Percentiles rank a stretch among this genome's conserved stretches.
Evolutionary conservation across 192 early-diverging fungal genomes (phyloP).

Genomic region (Coemansia sp.): DNA sequence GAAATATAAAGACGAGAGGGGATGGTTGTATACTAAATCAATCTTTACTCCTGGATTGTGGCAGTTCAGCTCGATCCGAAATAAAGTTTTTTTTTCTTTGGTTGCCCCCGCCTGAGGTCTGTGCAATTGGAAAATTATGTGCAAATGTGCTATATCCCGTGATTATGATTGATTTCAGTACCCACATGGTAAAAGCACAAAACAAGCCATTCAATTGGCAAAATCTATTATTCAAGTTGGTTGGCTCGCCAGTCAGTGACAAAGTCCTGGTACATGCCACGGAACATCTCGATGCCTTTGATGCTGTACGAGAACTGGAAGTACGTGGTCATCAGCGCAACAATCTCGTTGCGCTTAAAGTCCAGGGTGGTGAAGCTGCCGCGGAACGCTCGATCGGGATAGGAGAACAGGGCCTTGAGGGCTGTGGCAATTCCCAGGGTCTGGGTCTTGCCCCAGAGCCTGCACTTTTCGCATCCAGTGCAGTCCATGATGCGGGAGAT

Average conservation of each 20-base stretch:
- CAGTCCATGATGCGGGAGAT: constrained; percentile 99
- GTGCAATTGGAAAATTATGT: neutral
- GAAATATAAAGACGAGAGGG: neutral
- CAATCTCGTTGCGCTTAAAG: constrained; percentile 70
- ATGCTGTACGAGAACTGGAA: constrained; percentile 85
- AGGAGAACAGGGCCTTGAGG: constrained; percentile 93
- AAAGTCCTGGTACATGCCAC: constrained; percentile 66
- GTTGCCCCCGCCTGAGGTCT: neutral
- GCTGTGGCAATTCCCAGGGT: constrained; percentile 93
- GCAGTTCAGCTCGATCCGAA: neutral
- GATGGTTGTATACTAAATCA: too few species aligned
- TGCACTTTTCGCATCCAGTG: constrained; percentile 97
- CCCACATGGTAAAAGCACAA: neutral
- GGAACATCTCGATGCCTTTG: constrained; percentile 76
- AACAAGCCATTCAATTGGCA: too few species aligned
- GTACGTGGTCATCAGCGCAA: constrained; percentile 88
- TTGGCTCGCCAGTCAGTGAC: constrained; percentile 48
- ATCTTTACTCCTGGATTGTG: neutral
- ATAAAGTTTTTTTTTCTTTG: neutral
- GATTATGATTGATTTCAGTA: neutral
- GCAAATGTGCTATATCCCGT: neutral
- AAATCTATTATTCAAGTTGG: constrained; percentile 7
- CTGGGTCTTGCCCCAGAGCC: constrained; percentile 98
- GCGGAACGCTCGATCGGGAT: constrained; percentile 66
- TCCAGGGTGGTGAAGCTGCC: constrained; percentile 46